Evolutionary conservation across 495 filamentous ascomycete species (phyloP), one percentile per base, ranked within the genome.

Genomic region (Talaromyces adpressus): DNA sequence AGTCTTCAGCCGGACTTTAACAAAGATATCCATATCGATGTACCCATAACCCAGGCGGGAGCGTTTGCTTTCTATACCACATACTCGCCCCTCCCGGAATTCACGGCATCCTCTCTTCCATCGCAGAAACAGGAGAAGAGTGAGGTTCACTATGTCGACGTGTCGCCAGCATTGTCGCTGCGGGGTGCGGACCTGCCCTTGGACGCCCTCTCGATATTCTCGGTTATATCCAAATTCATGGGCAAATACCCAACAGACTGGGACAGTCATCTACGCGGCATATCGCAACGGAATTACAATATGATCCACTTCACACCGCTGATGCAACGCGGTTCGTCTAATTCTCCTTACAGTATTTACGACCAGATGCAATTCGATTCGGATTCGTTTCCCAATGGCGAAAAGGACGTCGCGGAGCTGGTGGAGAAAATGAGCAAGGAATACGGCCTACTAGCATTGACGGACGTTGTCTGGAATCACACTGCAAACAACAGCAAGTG

Each of bases 231-330:
- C 62, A 99, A 98, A 75, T 97, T 96, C 80, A 93, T 99, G 89
- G 95, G 95, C 41, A 86, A 87, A 68, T 94, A 91, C 68, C 93
- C 94, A 1, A 78, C 80, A 2, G 88, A 92, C 64, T 99, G 93
- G 93, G 87, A 97, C 63, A 86, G 84, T 16, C 92, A 98, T 71
- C 81, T 98, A 59, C 79, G 84, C 64, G 94, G 94, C 47, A 94
- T 98, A 66, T 86, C 88, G 64, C 85, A 89, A 57, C 83, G 94
- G 39, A 91, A 92, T 6, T 99, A 99, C 77, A 99, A 99, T 74
- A 96, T 98, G 91, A 85, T 99, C 61, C 95, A 99, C 74, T 99
- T 98, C 71, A 97, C 95, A 4, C 95, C 95, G 7, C 78, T 98
- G 67, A 94, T 92, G 82, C 81, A 89, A 61, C 85, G 95, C 53